These are phyloP conservation scores for Phoenix dactylifera DNA, from an alignment of 176 grass and related monocot species.

Conservation along the genomic window DNA sequence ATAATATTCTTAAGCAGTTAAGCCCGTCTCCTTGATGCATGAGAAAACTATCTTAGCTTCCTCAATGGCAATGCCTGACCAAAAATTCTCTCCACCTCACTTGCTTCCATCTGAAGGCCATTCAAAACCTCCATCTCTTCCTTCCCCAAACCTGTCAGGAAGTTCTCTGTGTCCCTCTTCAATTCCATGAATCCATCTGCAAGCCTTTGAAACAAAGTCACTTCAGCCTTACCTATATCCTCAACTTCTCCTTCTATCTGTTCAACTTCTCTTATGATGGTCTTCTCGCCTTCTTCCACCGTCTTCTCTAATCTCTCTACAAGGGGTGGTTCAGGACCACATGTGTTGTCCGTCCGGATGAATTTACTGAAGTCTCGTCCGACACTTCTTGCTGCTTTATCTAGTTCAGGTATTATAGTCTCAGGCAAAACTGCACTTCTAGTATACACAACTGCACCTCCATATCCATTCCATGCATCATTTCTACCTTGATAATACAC, in stretches of 20 bases:
- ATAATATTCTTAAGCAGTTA: too few species aligned
- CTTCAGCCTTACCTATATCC: slow-evolving; percentile 68
- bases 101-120: slow-evolving; percentile 77
- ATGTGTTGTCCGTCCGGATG: slow-evolving; percentile 76
- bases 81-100: slow-evolving; percentile 70
- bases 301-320: slow-evolving; percentile 77
- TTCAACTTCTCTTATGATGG: slow-evolving; percentile 59
- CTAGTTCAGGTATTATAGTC: slow-evolving; percentile 65
- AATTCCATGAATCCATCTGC: slow-evolving; percentile 56
- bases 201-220: slow-evolving; percentile 46
- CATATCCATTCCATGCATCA: slow-evolving; percentile 96
- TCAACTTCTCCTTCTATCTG: slow-evolving; percentile 64
- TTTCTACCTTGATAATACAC: slow-evolving; percentile 92
- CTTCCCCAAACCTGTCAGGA: slow-evolving; percentile 64
- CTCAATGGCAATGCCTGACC: slow-evolving; percentile 64
- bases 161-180: slow-evolving; percentile 51
- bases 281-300: slow-evolving; percentile 73
- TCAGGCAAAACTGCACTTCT: slow-evolving; percentile 59
- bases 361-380: slow-evolving; percentile 66
- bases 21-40: too few species aligned
- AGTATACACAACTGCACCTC: slow-evolving; percentile 80
- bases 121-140: slow-evolving; percentile 92
- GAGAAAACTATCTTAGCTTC: slow-evolving; percentile 55
- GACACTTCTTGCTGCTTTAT: slow-evolving; percentile 58
- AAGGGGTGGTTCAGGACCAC: slow-evolving; percentile 79